A percentile compares a stretch with the other conserved stretches of the same genome.
Conservation (phyloP, 2,329 filamentous ascomycete species). For the Neopestalotiopsis rosae region DNA sequence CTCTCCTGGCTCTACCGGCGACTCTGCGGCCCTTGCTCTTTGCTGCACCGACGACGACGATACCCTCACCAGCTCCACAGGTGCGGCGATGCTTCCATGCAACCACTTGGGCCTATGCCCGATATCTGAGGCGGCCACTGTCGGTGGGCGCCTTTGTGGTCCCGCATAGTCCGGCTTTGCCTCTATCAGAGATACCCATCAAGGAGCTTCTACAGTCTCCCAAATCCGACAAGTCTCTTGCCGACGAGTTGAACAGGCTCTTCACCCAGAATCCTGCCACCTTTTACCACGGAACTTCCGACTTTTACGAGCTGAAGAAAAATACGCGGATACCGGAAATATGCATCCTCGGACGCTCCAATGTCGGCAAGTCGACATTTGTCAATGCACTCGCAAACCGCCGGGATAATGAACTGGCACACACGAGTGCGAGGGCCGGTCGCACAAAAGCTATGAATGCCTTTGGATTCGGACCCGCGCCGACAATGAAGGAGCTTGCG, state of each 20-base stretch:
- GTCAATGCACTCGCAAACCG: constrained; percentile 80
- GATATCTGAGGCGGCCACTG: constrained; percentile 22
- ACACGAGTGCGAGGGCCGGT: constrained; percentile 56
- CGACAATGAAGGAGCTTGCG: constrained; percentile 30
- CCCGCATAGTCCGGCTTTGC: constrained; percentile 31
- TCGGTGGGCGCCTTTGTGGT: constrained; percentile 34
- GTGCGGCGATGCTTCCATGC: constrained; percentile 12
- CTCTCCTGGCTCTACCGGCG: constrained; percentile 33
- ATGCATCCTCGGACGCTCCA: constrained; percentile 84
- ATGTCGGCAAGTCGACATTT: constrained; percentile 88
- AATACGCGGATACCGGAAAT: constrained; percentile 65
- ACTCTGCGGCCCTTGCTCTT: constrained; percentile 31
- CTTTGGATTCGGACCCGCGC: constrained; percentile 56
- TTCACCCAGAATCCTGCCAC: constrained; percentile 32
- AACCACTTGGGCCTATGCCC: constrained; percentile 9
- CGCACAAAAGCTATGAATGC: constrained; percentile 61
- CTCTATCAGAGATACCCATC: constrained; percentile 32
- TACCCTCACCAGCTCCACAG: background rate
- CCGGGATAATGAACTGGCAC: constrained; percentile 50
- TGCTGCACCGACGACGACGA: constrained; percentile 19
- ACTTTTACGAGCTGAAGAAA: constrained; percentile 52
- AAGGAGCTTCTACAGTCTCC: constrained; percentile 37
- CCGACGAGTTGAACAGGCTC: constrained; percentile 28
- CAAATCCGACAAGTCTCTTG: constrained; percentile 28
- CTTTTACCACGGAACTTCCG: constrained; percentile 32